phyloP scores from a whole-genome alignment of 495 filamentous ascomycete genomes.

The Darksidea phi region DNA sequence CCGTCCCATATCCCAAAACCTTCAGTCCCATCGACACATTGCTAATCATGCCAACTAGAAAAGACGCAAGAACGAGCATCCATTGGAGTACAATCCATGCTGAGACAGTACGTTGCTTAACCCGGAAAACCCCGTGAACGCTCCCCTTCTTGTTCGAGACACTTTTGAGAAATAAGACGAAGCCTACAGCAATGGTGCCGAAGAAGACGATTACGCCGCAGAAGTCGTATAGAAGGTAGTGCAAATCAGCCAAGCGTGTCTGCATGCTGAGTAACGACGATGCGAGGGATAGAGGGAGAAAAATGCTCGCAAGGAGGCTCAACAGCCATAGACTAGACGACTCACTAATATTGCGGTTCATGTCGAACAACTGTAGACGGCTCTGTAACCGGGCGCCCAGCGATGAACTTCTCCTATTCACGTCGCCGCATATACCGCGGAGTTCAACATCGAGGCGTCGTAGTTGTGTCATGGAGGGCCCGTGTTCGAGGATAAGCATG shows the following conservation, averaged over 20 bases:
- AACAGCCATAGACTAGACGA: slow-evolving; percentile 2
- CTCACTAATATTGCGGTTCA: neutral
- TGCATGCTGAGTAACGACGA: slow-evolving; percentile 16
- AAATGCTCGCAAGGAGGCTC: slow-evolving; percentile 8
- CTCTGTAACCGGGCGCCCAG: no score
- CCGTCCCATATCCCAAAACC: neutral
- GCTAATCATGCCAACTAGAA: slow-evolving; percentile 5
- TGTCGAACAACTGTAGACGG: no score
- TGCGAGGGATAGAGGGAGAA: slow-evolving; percentile 11
- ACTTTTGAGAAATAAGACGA: neutral
- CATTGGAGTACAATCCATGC: neutral
- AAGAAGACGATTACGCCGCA: slow-evolving; percentile 7
- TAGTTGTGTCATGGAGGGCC: no score
- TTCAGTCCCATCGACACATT: neutral
- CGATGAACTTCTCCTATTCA: no score
- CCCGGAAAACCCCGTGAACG: neutral
- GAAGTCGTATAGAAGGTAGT: slow-evolving; percentile 13
- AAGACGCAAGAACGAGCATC: neutral
- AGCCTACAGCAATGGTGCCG: neutral
- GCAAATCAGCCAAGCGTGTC: slow-evolving; percentile 5
- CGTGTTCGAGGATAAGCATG: no score
- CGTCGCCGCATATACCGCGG: no score
- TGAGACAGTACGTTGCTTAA: neutral
- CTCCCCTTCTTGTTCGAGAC: neutral
- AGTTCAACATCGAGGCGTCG: no score